Evolutionary conservation across 1,139 yeast species (phyloP).

Genomic region (Suhomyces chickasaworum): DNA sequence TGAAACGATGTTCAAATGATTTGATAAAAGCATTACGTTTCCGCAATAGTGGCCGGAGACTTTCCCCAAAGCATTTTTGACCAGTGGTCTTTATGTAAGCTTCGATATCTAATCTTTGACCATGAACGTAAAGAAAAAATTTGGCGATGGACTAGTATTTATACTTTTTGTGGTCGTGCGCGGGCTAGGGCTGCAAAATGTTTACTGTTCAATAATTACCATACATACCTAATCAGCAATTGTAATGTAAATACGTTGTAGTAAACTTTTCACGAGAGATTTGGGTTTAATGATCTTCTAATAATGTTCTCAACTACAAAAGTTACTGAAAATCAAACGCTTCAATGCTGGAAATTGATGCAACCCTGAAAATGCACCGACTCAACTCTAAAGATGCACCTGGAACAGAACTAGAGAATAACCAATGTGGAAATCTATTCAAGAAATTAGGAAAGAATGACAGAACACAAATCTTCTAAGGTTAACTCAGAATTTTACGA

Average conservation of each 20-base stretch:
- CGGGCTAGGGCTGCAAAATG: constrained; percentile 16
- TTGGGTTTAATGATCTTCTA: no score
- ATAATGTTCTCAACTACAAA: no score
- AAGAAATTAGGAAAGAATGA: no score
- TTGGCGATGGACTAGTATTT: constrained; percentile 1
- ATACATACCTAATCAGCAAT: not conserved
- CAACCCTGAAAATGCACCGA: no score
- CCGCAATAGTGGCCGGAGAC: constrained; percentile 86
- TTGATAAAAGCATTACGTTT: constrained; percentile 53
- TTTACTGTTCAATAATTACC: not conserved
- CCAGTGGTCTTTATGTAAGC: constrained; percentile 57
- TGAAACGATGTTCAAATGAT: constrained; percentile 28
- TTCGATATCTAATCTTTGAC: constrained; percentile 85
- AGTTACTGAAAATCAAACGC: no score
- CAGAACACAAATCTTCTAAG: no score
- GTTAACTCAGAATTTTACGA: no score
- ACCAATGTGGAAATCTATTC: no score
- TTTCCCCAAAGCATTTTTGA: constrained; percentile 79
- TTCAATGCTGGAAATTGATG: no score
- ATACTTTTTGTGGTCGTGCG: constrained; percentile 15
- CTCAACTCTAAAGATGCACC: no score
- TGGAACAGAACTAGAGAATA: no score
- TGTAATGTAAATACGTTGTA: not conserved
- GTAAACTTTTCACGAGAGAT: no score
- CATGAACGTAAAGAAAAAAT: constrained; percentile 50